phyloP scores from a whole-genome alignment of 176 grass and related monocot species.

The Bolboschoenus planiculmis region DNA sequence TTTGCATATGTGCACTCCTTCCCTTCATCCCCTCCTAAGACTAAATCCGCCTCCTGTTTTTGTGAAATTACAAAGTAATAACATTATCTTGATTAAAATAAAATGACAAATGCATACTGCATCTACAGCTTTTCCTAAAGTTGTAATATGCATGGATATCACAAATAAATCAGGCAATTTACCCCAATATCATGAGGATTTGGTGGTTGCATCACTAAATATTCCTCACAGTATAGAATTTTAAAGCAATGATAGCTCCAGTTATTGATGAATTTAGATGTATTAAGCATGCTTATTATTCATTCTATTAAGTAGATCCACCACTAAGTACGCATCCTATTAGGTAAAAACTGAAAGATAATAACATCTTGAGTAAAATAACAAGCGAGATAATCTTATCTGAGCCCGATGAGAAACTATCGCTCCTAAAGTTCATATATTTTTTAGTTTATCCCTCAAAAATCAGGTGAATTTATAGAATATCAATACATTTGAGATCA shows the following conservation, averaged over 20 bases:
- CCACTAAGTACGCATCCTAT: not conserved
- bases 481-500: not conserved
- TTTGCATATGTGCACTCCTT: slow-evolving; percentile 86
- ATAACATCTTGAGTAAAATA: not conserved
- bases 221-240: not conserved
- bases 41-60: slow-evolving; percentile 84
- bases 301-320: not conserved
- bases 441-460: not conserved
- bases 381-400: not conserved
- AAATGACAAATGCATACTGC: not conserved
- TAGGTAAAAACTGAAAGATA: not conserved
- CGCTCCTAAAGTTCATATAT: not conserved
- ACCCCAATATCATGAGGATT: not conserved
- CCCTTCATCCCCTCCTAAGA: slow-evolving; percentile 90
- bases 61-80: not conserved
- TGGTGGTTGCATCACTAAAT: not conserved
- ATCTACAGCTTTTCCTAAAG: not conserved
- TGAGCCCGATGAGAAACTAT: not conserved
- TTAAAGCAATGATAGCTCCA: not conserved
- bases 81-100: not conserved
- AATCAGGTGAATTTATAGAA: not conserved
- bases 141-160: not conserved
- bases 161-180: not conserved
- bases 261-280: not conserved
- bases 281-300: not conserved